phyloP scores from a whole-genome alignment of 2,329 filamentous ascomycete genomes.

The Sphaceloma murrayae region DNA sequence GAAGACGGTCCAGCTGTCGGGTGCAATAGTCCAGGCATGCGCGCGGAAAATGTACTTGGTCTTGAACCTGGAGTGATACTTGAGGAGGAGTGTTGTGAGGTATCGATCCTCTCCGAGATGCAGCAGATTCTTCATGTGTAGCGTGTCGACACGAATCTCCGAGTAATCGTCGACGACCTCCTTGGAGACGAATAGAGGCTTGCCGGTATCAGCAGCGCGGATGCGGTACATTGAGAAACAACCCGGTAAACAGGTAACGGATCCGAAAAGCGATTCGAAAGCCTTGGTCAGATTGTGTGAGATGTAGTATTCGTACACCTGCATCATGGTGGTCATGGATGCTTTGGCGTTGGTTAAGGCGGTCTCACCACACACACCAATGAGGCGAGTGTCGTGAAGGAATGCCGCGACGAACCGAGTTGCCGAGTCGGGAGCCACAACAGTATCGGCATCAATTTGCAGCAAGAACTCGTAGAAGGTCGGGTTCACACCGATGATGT shows the following conservation, averaged over 20 bases:
- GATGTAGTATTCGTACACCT: slow-evolving; percentile 99
- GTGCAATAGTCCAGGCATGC: slow-evolving; percentile 93
- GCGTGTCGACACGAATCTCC: slow-evolving; percentile 89
- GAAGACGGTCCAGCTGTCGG: slow-evolving; percentile 89
- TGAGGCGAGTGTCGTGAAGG: slow-evolving; percentile 83
- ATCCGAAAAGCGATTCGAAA: slow-evolving; percentile 94
- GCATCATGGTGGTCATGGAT: slow-evolving; percentile 96
- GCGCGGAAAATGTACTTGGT: slow-evolving; percentile 92
- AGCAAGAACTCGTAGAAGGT: slow-evolving; percentile 97
- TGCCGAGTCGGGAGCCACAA: slow-evolving; percentile 79
- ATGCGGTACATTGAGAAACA: slow-evolving; percentile 99
- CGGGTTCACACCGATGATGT: slow-evolving; percentile 97
- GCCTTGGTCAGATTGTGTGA: slow-evolving; percentile 95
- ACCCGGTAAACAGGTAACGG: slow-evolving; percentile 92
- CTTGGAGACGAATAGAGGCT: slow-evolving; percentile 89
- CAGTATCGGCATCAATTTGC: slow-evolving; percentile 94
- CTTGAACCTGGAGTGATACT: slow-evolving; percentile 89
- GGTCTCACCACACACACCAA: slow-evolving; percentile 91
- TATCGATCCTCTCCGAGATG: slow-evolving; percentile 97
- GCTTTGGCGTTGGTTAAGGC: slow-evolving; percentile 84
- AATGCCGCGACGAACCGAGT: slow-evolving; percentile 89
- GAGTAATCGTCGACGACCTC: slow-evolving; percentile 83
- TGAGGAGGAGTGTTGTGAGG: slow-evolving; percentile 85
- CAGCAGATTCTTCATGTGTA: slow-evolving; percentile 97
- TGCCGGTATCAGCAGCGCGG: slow-evolving; percentile 84